phyloP scores from a whole-genome alignment of 805 yeast genomes.

The Candida oleophila region DNA sequence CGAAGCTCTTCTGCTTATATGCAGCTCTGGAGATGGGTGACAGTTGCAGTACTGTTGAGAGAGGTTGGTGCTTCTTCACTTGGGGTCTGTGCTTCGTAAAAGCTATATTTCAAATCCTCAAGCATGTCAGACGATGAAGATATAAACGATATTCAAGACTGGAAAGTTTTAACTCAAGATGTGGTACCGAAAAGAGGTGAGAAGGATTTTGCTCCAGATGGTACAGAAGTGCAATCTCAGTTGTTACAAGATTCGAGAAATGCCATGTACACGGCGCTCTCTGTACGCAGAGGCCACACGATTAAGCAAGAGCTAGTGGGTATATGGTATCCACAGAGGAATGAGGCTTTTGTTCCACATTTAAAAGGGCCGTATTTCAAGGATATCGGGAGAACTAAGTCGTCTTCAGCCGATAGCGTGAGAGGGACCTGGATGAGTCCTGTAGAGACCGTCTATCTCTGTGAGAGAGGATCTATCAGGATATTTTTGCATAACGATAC shows the following conservation, averaged over 20 bases:
- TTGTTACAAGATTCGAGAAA: constrained; percentile 53
- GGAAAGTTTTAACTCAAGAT: constrained; percentile 16
- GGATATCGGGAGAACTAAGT: constrained; percentile 61
- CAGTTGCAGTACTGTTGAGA: no score
- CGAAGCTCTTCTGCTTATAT: no score
- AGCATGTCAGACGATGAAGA: constrained; percentile 1
- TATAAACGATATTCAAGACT: constrained; percentile 30
- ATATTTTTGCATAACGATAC: constrained; percentile 23
- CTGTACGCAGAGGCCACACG: constrained; percentile 46
- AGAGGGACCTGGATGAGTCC: constrained; percentile 49
- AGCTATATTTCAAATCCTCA: no score
- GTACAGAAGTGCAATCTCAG: constrained; percentile 51
- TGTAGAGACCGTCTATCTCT: constrained; percentile 73
- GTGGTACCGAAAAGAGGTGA: constrained; percentile 71
- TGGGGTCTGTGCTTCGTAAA: background rate
- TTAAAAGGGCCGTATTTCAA: constrained; percentile 74
- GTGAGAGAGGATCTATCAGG: constrained; percentile 68
- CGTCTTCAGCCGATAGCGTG: constrained; percentile 10
- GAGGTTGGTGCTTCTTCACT: no score
- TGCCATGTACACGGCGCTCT: constrained; percentile 72
- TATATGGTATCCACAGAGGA: constrained; percentile 37
- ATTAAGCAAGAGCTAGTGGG: constrained; percentile 53
- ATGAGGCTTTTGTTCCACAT: constrained; percentile 31
- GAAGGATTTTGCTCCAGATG: constrained; percentile 85
- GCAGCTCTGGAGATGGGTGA: no score